These are phyloP conservation scores for Xylaria flabelliformis DNA, from an alignment of 495 filamentous ascomycete genomes.

Conservation along the genomic window DNA sequence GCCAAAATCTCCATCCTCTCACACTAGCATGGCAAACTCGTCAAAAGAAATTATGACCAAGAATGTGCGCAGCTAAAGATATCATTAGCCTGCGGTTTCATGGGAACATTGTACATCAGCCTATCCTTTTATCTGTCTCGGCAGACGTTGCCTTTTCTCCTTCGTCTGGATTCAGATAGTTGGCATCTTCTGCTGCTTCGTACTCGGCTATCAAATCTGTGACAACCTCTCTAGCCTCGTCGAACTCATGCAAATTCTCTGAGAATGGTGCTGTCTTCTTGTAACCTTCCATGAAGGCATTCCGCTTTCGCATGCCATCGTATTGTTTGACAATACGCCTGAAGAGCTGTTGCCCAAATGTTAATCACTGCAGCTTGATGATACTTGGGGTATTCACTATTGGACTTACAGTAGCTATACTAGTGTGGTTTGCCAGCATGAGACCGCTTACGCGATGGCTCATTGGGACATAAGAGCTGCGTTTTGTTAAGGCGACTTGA, in stretches of 20 bases:
- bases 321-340: constrained; percentile 91
- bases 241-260: constrained; percentile 91
- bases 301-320: constrained; percentile 90
- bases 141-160: constrained; percentile 54
- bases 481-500: constrained; percentile 95
- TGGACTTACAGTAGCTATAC: constrained; percentile 78
- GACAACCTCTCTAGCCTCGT: constrained; percentile 89
- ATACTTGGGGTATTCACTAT: neutral
- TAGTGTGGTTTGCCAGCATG: constrained; percentile 98
- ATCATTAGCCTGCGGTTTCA: neutral
- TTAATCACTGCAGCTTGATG: neutral
- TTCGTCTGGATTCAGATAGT: constrained; percentile 78
- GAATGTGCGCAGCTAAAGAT: constrained; percentile 15
- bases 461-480: constrained; percentile 89
- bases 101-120: constrained; percentile 19
- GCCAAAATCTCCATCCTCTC: constrained; percentile 10
- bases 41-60: neutral
- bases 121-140: constrained; percentile 54
- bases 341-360: constrained; percentile 65
- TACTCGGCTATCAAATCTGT: constrained; percentile 90
- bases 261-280: constrained; percentile 92
- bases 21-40: neutral
- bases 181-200: constrained; percentile 88
- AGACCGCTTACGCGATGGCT: constrained; percentile 93
- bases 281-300: constrained; percentile 94